Evolutionary conservation across 192 early-diverging fungal genomes (phyloP).

Genomic region (Podila horticola): DNA sequence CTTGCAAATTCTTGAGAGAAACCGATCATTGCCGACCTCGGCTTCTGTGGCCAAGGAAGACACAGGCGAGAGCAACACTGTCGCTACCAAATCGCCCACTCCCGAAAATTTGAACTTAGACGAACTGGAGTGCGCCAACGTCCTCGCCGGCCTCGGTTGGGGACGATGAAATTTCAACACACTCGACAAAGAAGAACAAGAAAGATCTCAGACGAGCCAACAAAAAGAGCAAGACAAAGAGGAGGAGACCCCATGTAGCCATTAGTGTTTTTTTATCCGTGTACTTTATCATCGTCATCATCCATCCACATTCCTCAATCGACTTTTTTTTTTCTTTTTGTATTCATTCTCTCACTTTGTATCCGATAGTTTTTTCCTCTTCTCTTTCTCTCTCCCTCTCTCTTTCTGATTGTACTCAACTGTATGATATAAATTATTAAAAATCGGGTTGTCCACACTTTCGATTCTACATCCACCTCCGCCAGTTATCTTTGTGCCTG

Average conservation of each 20-base stretch:
- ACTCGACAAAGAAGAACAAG: no score
- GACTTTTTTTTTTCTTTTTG: not conserved
- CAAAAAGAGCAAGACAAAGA: no score
- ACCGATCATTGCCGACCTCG: conserved; percentile 9
- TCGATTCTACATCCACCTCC: no score
- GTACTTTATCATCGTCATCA: not conserved
- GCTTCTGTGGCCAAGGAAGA: not conserved
- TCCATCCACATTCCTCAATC: not conserved
- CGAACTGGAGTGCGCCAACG: conserved; percentile 44
- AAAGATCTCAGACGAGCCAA: no score
- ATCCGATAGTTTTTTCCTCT: conserved; percentile 1
- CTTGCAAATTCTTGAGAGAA: conserved; percentile 14
- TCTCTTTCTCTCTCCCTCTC: not conserved
- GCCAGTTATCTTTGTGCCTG: no score
- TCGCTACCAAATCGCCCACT: not conserved
- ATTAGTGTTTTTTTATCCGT: not conserved
- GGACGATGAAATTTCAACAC: conserved; percentile 1
- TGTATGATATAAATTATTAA: not conserved
- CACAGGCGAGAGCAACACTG: not conserved
- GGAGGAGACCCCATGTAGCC: not conserved
- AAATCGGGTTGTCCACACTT: no score
- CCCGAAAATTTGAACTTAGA: conserved; percentile 39
- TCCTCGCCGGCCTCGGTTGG: conserved; percentile 46
- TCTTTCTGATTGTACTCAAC: conserved; percentile 1
- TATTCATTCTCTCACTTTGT: conserved; percentile 2